These are phyloP conservation scores for Ciborinia camelliae DNA, from an alignment of 2,329 filamentous ascomycete genomes.

Conservation along the genomic window DNA sequence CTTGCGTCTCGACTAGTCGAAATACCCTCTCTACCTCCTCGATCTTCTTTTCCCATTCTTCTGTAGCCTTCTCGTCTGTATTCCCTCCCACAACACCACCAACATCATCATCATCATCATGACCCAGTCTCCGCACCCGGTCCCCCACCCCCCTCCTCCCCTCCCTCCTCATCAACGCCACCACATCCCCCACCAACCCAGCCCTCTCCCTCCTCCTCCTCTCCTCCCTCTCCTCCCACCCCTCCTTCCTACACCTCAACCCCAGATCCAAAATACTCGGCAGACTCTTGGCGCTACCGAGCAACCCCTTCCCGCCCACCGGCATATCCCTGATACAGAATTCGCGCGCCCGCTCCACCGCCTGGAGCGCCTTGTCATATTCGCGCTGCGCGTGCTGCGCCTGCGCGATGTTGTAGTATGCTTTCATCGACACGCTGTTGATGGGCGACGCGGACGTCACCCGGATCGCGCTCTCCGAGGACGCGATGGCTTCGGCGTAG, in stretches of 20 bases:
- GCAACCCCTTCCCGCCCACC: constrained; percentile 58
- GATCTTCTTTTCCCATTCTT: constrained; percentile 49
- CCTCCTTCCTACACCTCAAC: constrained; percentile 75
- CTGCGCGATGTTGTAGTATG: constrained; percentile 77
- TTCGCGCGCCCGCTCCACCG: constrained; percentile 7
- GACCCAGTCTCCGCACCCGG: too few species aligned
- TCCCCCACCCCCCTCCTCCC: constrained; percentile 45
- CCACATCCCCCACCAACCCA: constrained; percentile 58
- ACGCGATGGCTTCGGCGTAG: constrained; percentile 72
- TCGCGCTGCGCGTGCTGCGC: constrained; percentile 46
- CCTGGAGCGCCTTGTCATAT: constrained; percentile 1
- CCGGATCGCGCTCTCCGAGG: constrained; percentile 71
- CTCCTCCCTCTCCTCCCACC: constrained; percentile 75
- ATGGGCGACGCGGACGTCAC: constrained; percentile 12
- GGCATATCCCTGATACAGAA: constrained; percentile 12
- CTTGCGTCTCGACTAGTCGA: constrained; percentile 45
- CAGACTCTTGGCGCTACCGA: constrained; percentile 43
- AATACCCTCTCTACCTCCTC: constrained; percentile 48
- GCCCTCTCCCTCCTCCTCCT: constrained; percentile 53
- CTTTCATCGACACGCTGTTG: constrained; percentile 60
- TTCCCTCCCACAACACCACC: constrained; percentile 46
- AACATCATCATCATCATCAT: too few species aligned
- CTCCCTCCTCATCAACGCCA: constrained; percentile 49
- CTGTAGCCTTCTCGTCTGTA: constrained; percentile 41
- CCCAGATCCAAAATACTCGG: constrained; percentile 70